Evolutionary conservation across 805 yeast genomes (phyloP).

Genomic region (Yarrowia sp.): DNA sequence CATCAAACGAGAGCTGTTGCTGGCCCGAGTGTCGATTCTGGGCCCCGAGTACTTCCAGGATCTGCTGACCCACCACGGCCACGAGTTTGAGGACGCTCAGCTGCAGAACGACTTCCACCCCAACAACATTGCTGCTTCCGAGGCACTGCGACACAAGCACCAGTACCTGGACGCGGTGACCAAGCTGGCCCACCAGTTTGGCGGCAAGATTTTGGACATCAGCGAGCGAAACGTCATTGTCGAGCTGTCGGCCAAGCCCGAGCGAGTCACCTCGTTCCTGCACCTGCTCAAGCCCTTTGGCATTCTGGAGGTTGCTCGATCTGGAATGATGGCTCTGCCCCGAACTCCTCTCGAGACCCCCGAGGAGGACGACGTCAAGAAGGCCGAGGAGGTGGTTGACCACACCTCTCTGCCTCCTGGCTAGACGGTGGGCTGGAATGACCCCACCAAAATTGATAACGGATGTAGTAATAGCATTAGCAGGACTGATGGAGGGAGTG

Average conservation of each 20-base stretch:
- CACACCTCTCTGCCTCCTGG: slow-evolving; percentile 94
- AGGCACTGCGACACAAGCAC: slow-evolving; percentile 91
- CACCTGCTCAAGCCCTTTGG: slow-evolving; percentile 94
- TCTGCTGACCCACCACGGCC: slow-evolving; percentile 76
- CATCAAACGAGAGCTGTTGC: slow-evolving; percentile 82
- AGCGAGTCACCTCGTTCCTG: slow-evolving; percentile 80
- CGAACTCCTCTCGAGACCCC: slow-evolving; percentile 77
- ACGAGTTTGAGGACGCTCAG: slow-evolving; percentile 39
- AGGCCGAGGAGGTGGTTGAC: slow-evolving; percentile 70
- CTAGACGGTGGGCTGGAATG: slow-evolving; percentile 41
- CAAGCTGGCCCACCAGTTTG: slow-evolving; percentile 77
- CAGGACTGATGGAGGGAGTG: too few relatives aligned
- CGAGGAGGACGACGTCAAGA: slow-evolving; percentile 45
- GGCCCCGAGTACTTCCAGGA: slow-evolving; percentile 99
- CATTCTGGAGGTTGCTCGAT: slow-evolving; percentile 90
- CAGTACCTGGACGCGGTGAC: slow-evolving; percentile 81
- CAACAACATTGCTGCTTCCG: slow-evolving; percentile 80
- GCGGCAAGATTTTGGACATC: slow-evolving; percentile 89
- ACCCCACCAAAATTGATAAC: background rate
- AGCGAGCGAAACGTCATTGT: slow-evolving; percentile 91
- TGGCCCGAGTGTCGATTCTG: slow-evolving; percentile 86
- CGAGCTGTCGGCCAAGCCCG: slow-evolving; percentile 91
- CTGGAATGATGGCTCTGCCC: slow-evolving; percentile 98
- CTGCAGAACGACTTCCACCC: slow-evolving; percentile 65
- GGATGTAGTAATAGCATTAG: background rate